Conservation (phyloP, 2,329 filamentous ascomycete species). For the Aspergillus caelatus region DNA sequence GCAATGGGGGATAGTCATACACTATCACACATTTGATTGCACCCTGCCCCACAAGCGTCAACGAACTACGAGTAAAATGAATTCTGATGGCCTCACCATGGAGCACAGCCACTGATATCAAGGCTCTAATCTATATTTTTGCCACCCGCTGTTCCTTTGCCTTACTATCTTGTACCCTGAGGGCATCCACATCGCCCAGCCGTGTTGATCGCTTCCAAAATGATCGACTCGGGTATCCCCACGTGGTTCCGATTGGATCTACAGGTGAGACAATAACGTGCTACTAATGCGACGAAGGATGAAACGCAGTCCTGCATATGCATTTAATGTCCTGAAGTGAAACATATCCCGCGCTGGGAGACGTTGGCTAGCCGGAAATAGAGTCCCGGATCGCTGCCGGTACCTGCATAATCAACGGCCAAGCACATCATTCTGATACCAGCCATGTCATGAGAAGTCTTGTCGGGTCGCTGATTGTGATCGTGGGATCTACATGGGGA, state of each 20-base stretch:
- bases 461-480: not conserved
- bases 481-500: not conserved
- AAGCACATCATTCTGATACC: not conserved
- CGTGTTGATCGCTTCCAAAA: constrained; percentile 1
- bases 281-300: not conserved
- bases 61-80: not conserved
- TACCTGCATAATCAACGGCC: not conserved
- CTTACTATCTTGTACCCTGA: not conserved
- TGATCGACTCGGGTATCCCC: not conserved
- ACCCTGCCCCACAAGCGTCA: not conserved
- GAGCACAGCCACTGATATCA: not conserved
- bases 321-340: not conserved
- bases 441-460: not conserved
- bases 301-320: not conserved
- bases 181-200: not conserved
- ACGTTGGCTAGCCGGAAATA: not conserved
- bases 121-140: not conserved
- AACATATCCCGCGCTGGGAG: not conserved
- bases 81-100: no score
- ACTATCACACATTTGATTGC: not conserved
- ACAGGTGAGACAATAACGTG: not conserved
- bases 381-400: not conserved
- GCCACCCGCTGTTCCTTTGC: not conserved
- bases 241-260: not conserved
- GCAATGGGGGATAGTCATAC: not conserved